These are phyloP conservation scores for Capsicum rhomboideum DNA, from an alignment of 257 asterid genomes.

Conservation along the genomic window DNA sequence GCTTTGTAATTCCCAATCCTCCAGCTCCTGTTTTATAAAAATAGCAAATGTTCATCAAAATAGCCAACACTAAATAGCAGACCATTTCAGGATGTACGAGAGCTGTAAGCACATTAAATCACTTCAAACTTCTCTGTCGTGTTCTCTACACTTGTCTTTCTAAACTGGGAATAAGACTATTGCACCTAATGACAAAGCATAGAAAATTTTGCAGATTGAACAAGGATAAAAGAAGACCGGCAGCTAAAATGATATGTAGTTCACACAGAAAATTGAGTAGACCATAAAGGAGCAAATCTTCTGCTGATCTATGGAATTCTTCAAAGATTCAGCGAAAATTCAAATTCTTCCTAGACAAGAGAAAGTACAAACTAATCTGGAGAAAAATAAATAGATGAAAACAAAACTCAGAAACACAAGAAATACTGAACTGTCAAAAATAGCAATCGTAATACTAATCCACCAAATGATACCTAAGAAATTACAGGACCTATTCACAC, in stretches of 20 bases:
- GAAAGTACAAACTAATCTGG: neutral
- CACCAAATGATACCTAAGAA: neutral
- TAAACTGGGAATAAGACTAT: neutral
- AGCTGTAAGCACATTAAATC: neutral
- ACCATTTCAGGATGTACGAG: neutral
- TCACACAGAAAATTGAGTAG: too few relatives aligned
- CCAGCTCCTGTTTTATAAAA: constrained; percentile 39
- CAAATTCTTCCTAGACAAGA: neutral
- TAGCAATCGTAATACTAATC: neutral
- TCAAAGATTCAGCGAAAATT: neutral
- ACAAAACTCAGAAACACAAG: neutral
- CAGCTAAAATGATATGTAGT: too few relatives aligned
- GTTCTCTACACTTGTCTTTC: neutral
- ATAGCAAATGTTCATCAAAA: neutral
- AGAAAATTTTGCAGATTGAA: neutral
- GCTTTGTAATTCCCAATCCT: constrained; percentile 43
- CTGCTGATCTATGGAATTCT: neutral
- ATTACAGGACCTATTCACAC: neutral
- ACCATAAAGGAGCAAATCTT: neutral
- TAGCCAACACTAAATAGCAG: neutral
- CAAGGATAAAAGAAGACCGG: neutral
- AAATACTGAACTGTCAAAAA: neutral
- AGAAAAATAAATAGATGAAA: neutral
- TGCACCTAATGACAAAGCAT: neutral
- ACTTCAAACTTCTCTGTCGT: neutral